These are phyloP conservation scores for Salix udensis DNA, from an alignment of 345 rosid genomes.

Conservation along the genomic window DNA sequence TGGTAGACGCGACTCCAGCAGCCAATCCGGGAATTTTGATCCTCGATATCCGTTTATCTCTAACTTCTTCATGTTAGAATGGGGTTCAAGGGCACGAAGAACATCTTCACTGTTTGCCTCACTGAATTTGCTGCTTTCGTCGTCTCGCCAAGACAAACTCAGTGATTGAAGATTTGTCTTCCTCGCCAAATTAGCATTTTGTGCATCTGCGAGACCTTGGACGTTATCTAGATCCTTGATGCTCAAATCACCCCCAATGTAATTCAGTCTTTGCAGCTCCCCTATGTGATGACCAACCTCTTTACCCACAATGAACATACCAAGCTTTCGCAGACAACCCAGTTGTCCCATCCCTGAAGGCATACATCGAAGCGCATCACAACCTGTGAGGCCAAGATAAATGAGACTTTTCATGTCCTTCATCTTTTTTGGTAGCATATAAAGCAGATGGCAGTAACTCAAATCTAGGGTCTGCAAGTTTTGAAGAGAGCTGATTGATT, in stretches of 20 bases:
- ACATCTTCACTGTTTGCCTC: not conserved
- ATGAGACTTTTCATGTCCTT: conserved; percentile 6
- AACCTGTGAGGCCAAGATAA: not conserved
- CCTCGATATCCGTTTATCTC: not conserved
- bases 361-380: not conserved
- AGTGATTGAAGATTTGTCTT: conserved; percentile 9
- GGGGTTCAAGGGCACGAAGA: not conserved
- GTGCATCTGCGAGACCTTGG: conserved; percentile 7
- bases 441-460: rapidly evolving
- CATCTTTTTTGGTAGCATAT: not conserved
- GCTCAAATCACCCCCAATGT: conserved; percentile 7
- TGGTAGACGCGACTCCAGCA: not conserved
- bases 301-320: conserved; percentile 15
- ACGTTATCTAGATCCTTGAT: not conserved
- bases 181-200: conserved; percentile 9
- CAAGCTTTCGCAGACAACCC: conserved; percentile 6
- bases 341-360: conserved; percentile 10
- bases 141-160: not conserved
- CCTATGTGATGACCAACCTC: not conserved
- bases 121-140: not conserved
- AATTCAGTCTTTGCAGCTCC: conserved; percentile 9
- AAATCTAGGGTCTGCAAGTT: conserved; percentile 17
- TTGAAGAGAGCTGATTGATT: conserved; percentile 11
- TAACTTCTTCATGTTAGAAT: not conserved
- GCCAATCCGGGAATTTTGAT: conserved; percentile 2